A percentile compares a stretch with the other conserved stretches of the same genome.
Evolutionary conservation across 2,329 filamentous ascomycete genomes (phyloP).

Genomic region (Pseudogymnoascus sp.): DNA sequence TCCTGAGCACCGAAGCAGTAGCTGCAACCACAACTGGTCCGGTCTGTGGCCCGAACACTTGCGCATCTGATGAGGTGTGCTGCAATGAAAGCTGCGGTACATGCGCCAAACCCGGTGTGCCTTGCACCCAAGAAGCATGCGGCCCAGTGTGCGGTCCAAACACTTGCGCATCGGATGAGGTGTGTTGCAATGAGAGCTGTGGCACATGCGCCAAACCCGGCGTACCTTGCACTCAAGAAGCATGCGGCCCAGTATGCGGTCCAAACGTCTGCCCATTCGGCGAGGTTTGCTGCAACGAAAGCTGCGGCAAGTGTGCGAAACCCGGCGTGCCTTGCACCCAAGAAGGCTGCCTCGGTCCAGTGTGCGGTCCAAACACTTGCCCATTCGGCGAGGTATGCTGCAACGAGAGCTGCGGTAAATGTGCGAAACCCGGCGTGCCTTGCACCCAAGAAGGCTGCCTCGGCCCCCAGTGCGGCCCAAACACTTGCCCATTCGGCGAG

Average conservation of each 20-base stretch:
- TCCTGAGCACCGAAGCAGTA: not conserved
- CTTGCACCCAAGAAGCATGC: not conserved
- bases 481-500: not conserved
- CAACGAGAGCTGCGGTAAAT: not conserved
- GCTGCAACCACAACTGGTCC: not conserved
- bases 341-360: not conserved
- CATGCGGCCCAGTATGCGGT: slow-evolving; percentile 8
- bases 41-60: not conserved
- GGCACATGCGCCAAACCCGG: slow-evolving; percentile 16
- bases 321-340: not conserved
- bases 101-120: not conserved
- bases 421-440: not conserved
- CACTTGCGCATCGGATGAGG: slow-evolving; percentile 13
- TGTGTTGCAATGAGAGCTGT: slow-evolving; percentile 21
- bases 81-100: not conserved
- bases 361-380: not conserved
- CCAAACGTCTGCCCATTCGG: not conserved
- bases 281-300: not conserved
- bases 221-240: slow-evolving; percentile 14
- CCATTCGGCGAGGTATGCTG: not conserved
- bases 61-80: not conserved
- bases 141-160: not conserved
- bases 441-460: not conserved
- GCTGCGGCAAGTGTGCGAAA: not conserved
- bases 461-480: not conserved